These are phyloP conservation scores for Phascolomyces articulosus DNA, from an alignment of 371 early-diverging fungal genomes.

Conservation along the genomic window DNA sequence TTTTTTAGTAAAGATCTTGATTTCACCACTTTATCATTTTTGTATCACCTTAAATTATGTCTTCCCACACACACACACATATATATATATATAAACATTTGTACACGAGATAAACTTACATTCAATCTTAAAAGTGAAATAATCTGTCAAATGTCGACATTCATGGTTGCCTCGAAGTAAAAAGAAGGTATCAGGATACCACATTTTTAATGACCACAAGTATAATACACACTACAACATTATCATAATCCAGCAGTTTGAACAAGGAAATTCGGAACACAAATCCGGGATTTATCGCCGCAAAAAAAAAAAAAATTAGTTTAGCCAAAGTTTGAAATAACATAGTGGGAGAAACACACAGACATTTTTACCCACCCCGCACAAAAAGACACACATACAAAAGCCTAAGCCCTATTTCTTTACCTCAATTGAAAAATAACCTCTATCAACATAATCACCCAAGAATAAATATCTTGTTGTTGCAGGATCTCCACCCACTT, in stretches of 20 bases:
- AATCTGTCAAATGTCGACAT: slow-evolving; percentile 96
- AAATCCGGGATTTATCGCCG: not conserved
- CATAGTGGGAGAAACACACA: not conserved
- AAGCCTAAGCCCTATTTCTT: too few species aligned
- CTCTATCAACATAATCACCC: slow-evolving; percentile 99
- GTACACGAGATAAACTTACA: too few species aligned
- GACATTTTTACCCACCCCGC: not conserved
- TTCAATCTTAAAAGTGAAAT: slow-evolving; percentile 97
- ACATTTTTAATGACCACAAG: slow-evolving; percentile 88
- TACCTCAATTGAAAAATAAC: slow-evolving; percentile 91
- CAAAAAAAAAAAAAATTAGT: not conserved
- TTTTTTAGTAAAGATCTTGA: too few species aligned
- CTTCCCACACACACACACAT: too few species aligned
- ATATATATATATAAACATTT: too few species aligned
- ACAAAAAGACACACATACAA: too few species aligned
- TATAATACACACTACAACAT: slow-evolving; percentile 93
- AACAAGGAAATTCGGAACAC: not conserved
- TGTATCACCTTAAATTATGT: too few species aligned
- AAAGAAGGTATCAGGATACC: slow-evolving; percentile 92
- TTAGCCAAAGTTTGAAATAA: slow-evolving; percentile 1
- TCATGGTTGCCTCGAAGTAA: slow-evolving; percentile 99
- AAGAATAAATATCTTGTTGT: slow-evolving; percentile 89
- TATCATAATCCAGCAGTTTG: too few species aligned
- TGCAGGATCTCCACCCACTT: slow-evolving; percentile 95
- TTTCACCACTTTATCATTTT: too few species aligned